These are phyloP conservation scores for Leccinum rimulosum DNA, from an alignment of 768 basidiomycete species.

Conservation along the genomic window DNA sequence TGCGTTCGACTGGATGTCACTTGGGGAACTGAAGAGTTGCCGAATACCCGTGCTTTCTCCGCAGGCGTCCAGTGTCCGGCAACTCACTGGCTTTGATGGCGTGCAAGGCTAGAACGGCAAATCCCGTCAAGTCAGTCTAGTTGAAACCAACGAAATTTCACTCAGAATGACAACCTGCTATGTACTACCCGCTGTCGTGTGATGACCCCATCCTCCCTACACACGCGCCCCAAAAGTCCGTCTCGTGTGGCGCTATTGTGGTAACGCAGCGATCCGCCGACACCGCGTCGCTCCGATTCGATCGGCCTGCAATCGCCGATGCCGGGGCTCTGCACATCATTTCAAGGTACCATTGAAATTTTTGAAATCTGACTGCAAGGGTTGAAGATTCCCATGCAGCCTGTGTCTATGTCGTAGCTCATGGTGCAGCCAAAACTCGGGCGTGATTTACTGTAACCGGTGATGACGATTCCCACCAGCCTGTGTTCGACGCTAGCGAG, in stretches of 20 bases:
- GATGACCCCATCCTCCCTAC: neutral
- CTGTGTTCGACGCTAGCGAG: neutral
- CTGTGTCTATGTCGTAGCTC: neutral
- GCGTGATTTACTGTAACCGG: neutral
- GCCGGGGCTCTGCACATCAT: neutral
- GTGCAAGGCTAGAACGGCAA: neutral
- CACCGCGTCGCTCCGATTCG: neutral
- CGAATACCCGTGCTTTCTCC: no score
- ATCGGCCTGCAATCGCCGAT: neutral
- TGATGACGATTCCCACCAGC: neutral
- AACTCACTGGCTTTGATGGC: neutral
- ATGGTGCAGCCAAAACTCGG: neutral
- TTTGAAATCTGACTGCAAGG: neutral
- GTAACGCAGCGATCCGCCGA: neutral
- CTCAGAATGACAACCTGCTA: neutral
- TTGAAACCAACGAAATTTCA: neutral
- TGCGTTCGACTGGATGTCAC: neutral
- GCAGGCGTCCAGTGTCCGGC: neutral
- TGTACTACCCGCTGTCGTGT: no score
- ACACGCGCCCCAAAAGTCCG: neutral
- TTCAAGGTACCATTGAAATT: neutral
- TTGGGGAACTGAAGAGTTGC: conserved; percentile 1
- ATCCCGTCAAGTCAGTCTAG: neutral
- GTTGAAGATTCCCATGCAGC: neutral
- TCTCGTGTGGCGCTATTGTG: neutral